Percentiles rank a stretch among this genome's conserved stretches.
These are phyloP conservation scores for Rhizopogon sp. DNA, from an alignment of 768 basidiomycete genomes.

Conservation along the genomic window DNA sequence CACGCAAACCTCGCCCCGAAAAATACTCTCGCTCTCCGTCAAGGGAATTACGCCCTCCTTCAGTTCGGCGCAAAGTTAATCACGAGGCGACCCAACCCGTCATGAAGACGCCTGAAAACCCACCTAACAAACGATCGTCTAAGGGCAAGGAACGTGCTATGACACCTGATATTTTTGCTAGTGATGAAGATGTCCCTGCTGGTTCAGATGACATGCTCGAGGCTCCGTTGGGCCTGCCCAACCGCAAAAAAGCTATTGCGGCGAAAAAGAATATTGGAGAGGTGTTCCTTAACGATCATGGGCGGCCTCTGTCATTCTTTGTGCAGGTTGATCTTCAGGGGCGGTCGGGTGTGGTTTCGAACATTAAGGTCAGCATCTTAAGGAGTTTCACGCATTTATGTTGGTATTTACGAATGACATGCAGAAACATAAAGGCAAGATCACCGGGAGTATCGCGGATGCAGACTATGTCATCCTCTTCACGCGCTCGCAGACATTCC, in stretches of 20 bases:
- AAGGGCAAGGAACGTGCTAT: constrained; percentile 25
- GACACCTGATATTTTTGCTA: constrained; percentile 11
- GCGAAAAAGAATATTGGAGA: constrained; percentile 19
- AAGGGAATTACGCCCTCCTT: constrained; percentile 5
- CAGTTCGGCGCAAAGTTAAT: constrained; percentile 17
- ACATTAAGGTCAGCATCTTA: constrained; percentile 51
- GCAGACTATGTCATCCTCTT: constrained; percentile 63
- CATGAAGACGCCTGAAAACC: constrained; percentile 11
- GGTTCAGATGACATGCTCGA: constrained; percentile 4
- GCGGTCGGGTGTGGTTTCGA: constrained; percentile 41
- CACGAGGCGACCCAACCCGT: constrained; percentile 1
- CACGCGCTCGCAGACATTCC: constrained; percentile 45
- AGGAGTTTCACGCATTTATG: not conserved
- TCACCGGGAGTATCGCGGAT: constrained; percentile 43
- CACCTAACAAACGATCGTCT: constrained; percentile 13
- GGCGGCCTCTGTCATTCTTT: constrained; percentile 48
- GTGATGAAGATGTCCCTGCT: constrained; percentile 9
- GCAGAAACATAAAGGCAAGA: constrained; percentile 65
- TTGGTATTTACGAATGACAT: not conserved
- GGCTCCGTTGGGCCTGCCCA: not conserved
- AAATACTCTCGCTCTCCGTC: not conserved
- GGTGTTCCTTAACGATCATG: constrained; percentile 41
- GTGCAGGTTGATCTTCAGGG: constrained; percentile 65
- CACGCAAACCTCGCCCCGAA: constrained; percentile 6
- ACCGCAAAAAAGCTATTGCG: constrained; percentile 4